Evolutionary conservation across 345 rosid species (phyloP).

Genomic region (Diplotaxis tenuifolia): DNA sequence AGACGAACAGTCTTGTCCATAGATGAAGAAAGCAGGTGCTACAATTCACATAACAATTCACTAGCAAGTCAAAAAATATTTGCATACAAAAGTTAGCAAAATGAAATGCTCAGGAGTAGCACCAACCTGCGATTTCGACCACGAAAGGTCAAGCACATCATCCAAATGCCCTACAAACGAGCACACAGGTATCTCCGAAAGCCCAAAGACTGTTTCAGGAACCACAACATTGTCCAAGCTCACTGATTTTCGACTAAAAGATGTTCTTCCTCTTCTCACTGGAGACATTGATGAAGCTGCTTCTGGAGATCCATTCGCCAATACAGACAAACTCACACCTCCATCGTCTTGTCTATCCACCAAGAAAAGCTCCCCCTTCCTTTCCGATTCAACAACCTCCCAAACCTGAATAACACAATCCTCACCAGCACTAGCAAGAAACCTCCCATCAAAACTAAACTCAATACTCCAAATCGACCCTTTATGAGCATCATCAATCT

Average conservation of each 20-base stretch:
- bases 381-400: constrained; percentile 71
- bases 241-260: constrained; percentile 72
- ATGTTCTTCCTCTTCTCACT: constrained; percentile 68
- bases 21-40: constrained; percentile 93
- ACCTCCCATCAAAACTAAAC: constrained; percentile 86
- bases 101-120: background rate
- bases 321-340: constrained; percentile 46
- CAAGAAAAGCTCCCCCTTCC: constrained; percentile 70
- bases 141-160: constrained; percentile 89
- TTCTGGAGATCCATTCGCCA: constrained; percentile 79
- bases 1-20: constrained; percentile 98
- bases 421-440: constrained; percentile 95
- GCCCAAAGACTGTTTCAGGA: constrained; percentile 78
- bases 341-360: constrained; percentile 69
- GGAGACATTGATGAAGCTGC: constrained; percentile 54
- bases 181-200: constrained; percentile 74
- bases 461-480: constrained; percentile 90
- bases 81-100: background rate
- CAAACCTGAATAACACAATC: constrained; percentile 81
- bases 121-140: constrained; percentile 95
- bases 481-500: constrained; percentile 72
- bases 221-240: constrained; percentile 64
- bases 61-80: constrained; percentile 2
- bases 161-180: constrained; percentile 74
- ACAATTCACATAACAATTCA: constrained; percentile 23